Conservation (phyloP, 129 eudicot species). For the Artemisia annua region DNA sequence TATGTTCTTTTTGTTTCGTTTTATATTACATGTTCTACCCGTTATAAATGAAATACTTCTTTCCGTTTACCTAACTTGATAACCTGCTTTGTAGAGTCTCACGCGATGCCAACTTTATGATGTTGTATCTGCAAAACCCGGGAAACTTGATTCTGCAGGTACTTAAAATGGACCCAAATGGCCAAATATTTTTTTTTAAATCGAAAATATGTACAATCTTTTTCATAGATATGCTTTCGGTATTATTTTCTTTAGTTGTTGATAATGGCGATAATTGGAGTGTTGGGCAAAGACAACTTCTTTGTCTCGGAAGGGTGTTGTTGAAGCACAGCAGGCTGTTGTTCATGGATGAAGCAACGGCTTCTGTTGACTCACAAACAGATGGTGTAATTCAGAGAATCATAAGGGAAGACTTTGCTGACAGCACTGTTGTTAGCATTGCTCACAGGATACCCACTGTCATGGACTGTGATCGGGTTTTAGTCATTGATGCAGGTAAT, state of each 20-base stretch:
- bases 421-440: conserved; percentile 88
- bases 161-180: neutral
- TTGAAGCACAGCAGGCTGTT: conserved; percentile 36
- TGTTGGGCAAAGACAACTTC: conserved; percentile 70
- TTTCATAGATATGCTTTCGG: neutral
- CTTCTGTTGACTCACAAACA: conserved; percentile 42
- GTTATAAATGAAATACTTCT: neutral
- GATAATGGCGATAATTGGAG: conserved; percentile 46
- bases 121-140: conserved; percentile 41
- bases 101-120: conserved; percentile 59
- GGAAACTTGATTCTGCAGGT: conserved; percentile 40
- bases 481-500: conserved; percentile 89
- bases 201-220: too few species aligned
- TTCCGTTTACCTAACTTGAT: conserved; percentile 4
- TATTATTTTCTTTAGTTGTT: conserved; percentile 20
- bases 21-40: neutral
- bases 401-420: conserved; percentile 80
- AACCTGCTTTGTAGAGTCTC: conserved; percentile 55
- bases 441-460: conserved; percentile 99
- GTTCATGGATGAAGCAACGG: conserved; percentile 49
- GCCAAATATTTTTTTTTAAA: neutral
- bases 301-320: conserved; percentile 54
- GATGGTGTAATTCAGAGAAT: conserved; percentile 91
- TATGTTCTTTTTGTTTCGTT: too few species aligned
- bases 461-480: too few species aligned